Percentiles rank a stretch among this genome's conserved stretches.
Conservation (phyloP, 139 green algal species). For the Mesotaenium endlicherianum region DNA sequence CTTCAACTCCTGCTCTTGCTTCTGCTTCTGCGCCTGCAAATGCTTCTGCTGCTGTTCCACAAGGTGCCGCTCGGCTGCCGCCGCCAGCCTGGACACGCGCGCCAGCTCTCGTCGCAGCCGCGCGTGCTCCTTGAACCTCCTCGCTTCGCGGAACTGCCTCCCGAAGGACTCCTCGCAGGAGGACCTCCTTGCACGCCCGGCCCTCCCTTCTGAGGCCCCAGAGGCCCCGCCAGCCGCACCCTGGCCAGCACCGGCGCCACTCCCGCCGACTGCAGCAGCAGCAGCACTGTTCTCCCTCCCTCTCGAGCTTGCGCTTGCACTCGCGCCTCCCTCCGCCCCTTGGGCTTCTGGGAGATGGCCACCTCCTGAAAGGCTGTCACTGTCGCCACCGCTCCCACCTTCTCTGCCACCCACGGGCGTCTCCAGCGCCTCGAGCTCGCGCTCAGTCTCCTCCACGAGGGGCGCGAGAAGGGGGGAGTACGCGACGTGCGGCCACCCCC, state of each 20-base stretch:
- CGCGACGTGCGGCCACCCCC: background rate
- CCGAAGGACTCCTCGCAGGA: background rate
- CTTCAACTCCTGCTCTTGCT: background rate
- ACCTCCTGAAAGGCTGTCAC: too few species aligned
- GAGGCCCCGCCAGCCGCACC: background rate
- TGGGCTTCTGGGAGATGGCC: too few species aligned
- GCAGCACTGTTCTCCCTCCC: too few species aligned
- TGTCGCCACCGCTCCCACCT: background rate
- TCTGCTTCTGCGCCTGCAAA: background rate
- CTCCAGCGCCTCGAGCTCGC: background rate
- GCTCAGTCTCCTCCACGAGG: conserved; percentile 6
- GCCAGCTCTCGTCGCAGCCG: conserved; percentile 13
- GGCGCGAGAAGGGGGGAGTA: background rate
- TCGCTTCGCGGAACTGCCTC: conserved; percentile 9
- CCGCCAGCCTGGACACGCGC: background rate
- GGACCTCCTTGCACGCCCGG: background rate
- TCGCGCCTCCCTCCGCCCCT: too few species aligned
- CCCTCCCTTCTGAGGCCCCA: background rate
- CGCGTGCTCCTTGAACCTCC: conserved; percentile 7
- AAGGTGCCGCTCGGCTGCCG: background rate
- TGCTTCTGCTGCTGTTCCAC: background rate
- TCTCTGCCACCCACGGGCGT: background rate
- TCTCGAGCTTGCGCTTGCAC: too few species aligned
- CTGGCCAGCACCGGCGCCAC: background rate
- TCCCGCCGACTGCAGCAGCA: too few species aligned